A percentile compares a stretch with the other conserved stretches of the same genome.
Conservation (phyloP, 73 alveolate species). For the Paramecium pentaurelia region DNA sequence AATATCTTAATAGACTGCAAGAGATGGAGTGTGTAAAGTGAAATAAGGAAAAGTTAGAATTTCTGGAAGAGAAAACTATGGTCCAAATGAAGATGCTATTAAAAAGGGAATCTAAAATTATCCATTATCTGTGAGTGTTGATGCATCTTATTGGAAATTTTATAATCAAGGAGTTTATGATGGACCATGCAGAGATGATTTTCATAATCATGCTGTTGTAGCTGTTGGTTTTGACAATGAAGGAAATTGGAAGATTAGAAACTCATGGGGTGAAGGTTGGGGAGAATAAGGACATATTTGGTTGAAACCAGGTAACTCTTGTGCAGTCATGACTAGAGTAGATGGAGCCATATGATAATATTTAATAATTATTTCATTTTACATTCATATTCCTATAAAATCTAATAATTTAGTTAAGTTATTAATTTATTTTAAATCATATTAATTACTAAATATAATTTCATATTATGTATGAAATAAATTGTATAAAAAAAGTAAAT, state of each 20-base stretch:
- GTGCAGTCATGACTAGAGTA: constrained; percentile 54
- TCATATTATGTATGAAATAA: too few species aligned
- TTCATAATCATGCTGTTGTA: constrained; percentile 60
- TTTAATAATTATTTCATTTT: neutral
- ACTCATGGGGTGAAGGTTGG: constrained; percentile 51
- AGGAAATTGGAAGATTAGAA: constrained; percentile 57
- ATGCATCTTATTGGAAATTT: constrained; percentile 71
- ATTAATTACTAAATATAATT: too few species aligned
- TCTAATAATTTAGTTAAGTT: neutral
- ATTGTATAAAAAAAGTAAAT: too few species aligned
- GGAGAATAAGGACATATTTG: constrained; percentile 41
- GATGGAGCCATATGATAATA: constrained; percentile 19
- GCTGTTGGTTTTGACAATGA: constrained; percentile 53
- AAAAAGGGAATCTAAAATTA: constrained; percentile 15
- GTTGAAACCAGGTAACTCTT: constrained; percentile 50
- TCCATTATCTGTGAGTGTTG: constrained; percentile 73
- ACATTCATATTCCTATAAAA: neutral
- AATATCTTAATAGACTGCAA: neutral
- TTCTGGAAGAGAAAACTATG: neutral
- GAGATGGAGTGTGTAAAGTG: constrained; percentile 28
- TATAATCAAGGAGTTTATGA: constrained; percentile 66
- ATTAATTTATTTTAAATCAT: too few species aligned
- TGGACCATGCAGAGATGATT: constrained; percentile 63
- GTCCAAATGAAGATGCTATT: constrained; percentile 33
- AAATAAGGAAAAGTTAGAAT: neutral